Base-by-base conservation (phyloP, 1,284 basidiomycete genomes). In the Austroboletus novae-zelandiae region DNA sequence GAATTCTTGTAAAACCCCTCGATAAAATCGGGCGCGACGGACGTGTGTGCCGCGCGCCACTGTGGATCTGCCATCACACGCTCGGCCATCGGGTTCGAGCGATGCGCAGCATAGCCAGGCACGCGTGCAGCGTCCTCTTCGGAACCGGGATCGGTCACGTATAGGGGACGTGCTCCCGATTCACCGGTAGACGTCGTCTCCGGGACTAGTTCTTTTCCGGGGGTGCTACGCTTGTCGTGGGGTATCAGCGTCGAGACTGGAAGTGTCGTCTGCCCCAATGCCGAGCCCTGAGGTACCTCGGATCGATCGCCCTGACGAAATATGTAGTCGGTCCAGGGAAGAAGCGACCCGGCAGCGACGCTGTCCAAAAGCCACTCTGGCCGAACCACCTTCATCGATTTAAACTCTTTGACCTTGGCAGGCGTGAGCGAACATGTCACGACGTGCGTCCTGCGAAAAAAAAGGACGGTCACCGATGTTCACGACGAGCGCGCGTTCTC, bases 1-100 rank as follows among this genome's bases (percentile, higher is more conserved):
- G 91, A 95, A 65, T 97, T 89, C 67, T 88, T 86, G 72, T 95
- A 98, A 65, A 88, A 99, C 1, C 82, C 86, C 50, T 91, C 85
- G 50, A 98, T 87, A 65, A 97, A 99, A 55, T 86, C 88, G 0
- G 88, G 81, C 11, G 89, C 88, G 9, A 85, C 82, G 4, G 94
- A 91, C 0, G 96, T 99, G 66, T 98, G 86, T 20, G 86, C 80
- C 20, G 83, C 80, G 18, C 92, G 81, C 94, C 96, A 99, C 39
- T 81, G 80, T 5, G 87, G 81, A 58, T 91, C 76, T 27, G 86
- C 79, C 83, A 96, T 89, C 9, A 84, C 83, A 17, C 85, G 81
- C 55, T 83, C 74, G 0, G 91, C 92, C 40, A 81, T 70, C 3
- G 77, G 78, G 62, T 95, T 94, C 2, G 88, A 81, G 14, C 69